phyloP scores from a whole-genome alignment of 139 green algal species.

The Zygnema circumcarinatum region DNA sequence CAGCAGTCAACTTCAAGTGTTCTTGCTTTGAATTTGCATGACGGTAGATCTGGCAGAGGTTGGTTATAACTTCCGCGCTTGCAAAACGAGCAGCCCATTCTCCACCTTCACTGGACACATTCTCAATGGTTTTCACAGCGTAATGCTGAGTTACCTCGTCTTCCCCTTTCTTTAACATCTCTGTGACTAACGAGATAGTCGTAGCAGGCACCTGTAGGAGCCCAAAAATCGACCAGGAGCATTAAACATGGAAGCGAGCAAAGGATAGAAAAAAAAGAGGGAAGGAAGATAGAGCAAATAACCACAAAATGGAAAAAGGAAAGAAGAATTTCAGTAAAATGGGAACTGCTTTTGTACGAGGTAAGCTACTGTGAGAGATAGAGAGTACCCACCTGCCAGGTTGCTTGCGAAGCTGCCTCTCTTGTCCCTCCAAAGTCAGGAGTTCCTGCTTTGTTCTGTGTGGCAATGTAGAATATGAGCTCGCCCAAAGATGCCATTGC shows the following conservation, averaged over 20 bases:
- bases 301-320: neutral
- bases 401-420: neutral
- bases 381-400: neutral
- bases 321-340: no score
- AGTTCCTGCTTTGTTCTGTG: constrained; percentile 68
- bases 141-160: constrained; percentile 91
- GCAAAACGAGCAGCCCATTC: constrained; percentile 77
- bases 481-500: constrained; percentile 90
- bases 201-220: constrained; percentile 35
- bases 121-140: constrained; percentile 93
- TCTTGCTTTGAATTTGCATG: constrained; percentile 61
- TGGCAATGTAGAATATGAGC: constrained; percentile 94
- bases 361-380: no score
- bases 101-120: constrained; percentile 81
- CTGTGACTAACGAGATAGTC: constrained; percentile 49
- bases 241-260: neutral
- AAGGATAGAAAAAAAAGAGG: neutral
- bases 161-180: constrained; percentile 77
- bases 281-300: neutral
- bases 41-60: constrained; percentile 53
- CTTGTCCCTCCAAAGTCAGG: neutral
- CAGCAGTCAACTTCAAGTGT: constrained; percentile 75
- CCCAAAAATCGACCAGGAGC: no score
- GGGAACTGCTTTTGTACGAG: no score
- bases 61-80: constrained; percentile 50